Percentiles rank a stretch among this genome's conserved stretches.
phyloP scores from a whole-genome alignment of 495 filamentous ascomycete species.

The Tuber microsphaerosporum region DNA sequence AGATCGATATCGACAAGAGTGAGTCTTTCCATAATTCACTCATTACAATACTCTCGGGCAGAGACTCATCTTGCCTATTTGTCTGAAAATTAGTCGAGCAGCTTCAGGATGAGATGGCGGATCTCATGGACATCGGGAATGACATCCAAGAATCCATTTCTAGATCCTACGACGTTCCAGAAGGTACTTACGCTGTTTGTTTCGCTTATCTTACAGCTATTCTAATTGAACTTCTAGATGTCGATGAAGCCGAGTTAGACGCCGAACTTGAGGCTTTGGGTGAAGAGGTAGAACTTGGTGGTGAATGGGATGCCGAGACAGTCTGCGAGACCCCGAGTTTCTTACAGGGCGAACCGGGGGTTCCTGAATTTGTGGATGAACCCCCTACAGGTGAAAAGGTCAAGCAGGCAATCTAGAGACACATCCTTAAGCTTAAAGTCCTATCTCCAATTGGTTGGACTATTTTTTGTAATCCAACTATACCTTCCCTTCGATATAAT shows the following conservation, averaged over 20 bases:
- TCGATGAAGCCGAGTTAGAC: constrained; percentile 95
- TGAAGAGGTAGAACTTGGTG: constrained; percentile 74
- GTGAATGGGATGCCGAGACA: constrained; percentile 48
- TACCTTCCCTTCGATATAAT: background rate
- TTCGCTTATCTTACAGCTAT: background rate
- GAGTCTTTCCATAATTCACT: constrained; percentile 7
- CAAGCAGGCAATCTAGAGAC: constrained; percentile 32
- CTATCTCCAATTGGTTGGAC: background rate
- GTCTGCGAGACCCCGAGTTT: constrained; percentile 70
- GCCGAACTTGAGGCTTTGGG: constrained; percentile 92
- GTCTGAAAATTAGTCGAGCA: constrained; percentile 59
- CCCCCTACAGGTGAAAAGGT: constrained; percentile 43
- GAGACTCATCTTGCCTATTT: constrained; percentile 15
- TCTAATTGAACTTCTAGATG: constrained; percentile 51
- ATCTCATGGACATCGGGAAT: constrained; percentile 94
- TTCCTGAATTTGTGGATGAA: constrained; percentile 77
- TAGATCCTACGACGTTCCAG: constrained; percentile 87
- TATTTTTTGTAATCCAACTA: background rate
- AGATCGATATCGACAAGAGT: constrained; percentile 90
- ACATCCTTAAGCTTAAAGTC: background rate
- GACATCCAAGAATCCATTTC: constrained; percentile 97
- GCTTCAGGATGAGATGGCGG: constrained; percentile 98
- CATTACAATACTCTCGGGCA: background rate
- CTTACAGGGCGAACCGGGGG: constrained; percentile 65
- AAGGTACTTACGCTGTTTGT: constrained; percentile 46